A percentile compares a stretch with the other conserved stretches of the same genome.
phyloP scores from a whole-genome alignment of 1,139 yeast species.

The Kodamaea suecica region DNA sequence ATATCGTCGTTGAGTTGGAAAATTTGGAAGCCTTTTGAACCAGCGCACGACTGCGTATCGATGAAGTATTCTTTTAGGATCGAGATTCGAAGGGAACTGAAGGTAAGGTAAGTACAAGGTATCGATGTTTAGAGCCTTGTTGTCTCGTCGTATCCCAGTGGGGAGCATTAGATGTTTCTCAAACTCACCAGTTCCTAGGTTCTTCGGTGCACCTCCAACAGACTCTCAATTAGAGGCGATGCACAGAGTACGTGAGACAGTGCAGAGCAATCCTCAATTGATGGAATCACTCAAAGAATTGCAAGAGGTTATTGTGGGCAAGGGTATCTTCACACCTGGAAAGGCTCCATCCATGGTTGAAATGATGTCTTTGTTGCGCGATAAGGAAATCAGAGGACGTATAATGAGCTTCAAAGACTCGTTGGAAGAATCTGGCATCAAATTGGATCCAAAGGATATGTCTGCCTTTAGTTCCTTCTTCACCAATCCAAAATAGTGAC shows the following conservation, averaged over 20 bases:
- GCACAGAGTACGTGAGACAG: constrained; percentile 14
- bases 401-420: constrained; percentile 30
- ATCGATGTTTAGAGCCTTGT: background rate
- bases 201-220: constrained; percentile 11
- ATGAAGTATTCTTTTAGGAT: background rate
- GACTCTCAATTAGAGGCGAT: constrained; percentile 14
- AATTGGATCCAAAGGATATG: constrained; percentile 34
- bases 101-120: no score
- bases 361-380: constrained; percentile 37
- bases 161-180: constrained; percentile 6
- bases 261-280: constrained; percentile 26
- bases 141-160: constrained; percentile 1
- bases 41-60: background rate
- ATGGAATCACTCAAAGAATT: constrained; percentile 28
- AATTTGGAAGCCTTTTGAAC: background rate
- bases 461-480: constrained; percentile 25
- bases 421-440: constrained; percentile 33
- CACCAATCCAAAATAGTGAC: constrained; percentile 3
- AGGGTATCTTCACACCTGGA: constrained; percentile 33
- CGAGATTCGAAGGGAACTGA: no score
- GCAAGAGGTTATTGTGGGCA: constrained; percentile 29
- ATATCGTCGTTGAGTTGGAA: constrained; percentile 1
- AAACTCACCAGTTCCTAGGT: constrained; percentile 3
- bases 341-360: constrained; percentile 36
- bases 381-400: constrained; percentile 34